Base-by-base conservation (phyloP, 1,284 basidiomycete species). In the Trametes hirsuta region DNA sequence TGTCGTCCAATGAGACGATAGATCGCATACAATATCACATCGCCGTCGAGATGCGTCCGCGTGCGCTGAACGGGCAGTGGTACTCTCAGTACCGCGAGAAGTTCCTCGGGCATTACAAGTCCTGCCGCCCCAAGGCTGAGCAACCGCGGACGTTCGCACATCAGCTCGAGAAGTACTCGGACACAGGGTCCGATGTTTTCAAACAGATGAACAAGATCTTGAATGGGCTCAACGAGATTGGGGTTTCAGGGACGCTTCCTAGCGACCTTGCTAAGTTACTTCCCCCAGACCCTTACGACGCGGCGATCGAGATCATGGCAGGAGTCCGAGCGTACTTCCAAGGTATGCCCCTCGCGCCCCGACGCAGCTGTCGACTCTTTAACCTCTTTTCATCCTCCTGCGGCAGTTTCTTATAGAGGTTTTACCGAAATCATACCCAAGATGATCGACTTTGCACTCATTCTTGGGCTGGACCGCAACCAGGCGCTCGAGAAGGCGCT, bases 291-390 rank as follows among this genome's bases (percentile, higher is more conserved):
- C 72, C 73, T 0, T 82, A 79, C 76, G 84, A 85, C 21, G 75
- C 81, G 0, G 86, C 84, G 0, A 69, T 91, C 3, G 69, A 72
- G 10, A 87, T 90, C 65, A 90, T 90, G 86, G 85, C 89, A 0
- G 81, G 86, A 44, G 85, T 87, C 4, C 77, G 87, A 1, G 90
- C 86, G 0, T 91, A 91, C 65, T 91, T 88, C 71, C 86, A 90
- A 79, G 84, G 87, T 86, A 59, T 9, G 65, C 61, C 34, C 21
- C n/a, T 14, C 34, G 5, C 22, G 21, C 21, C 15, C 21, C 10
- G 42, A 10, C 21, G 10, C 21, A 18, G 15, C 11, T 14, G 25
- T 30, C n/a, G 25, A 9, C 24, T 21, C 30, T 12, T 30, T 25
- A 25, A 15, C 24, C 47, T 10, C 18, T 24, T 46, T 6, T 41